phyloP scores from a whole-genome alignment of 257 asterid genomes.

The Solanum lignicaule region DNA sequence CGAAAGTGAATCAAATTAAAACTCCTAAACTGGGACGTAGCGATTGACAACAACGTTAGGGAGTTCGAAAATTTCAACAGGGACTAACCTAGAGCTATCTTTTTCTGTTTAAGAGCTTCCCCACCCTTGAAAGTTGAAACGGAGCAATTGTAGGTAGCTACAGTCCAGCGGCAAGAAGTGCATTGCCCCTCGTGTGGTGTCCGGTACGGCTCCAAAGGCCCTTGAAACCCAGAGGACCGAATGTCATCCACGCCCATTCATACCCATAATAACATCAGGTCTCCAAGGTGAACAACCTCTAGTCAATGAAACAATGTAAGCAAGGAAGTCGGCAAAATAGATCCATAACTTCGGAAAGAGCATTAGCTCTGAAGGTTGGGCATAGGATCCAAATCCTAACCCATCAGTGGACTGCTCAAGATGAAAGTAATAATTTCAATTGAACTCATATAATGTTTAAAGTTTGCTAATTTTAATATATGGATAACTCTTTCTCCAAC shows the following conservation, averaged over 20 bases:
- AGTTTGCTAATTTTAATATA: background rate
- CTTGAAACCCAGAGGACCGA: background rate
- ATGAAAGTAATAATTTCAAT: background rate
- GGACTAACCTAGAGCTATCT: background rate
- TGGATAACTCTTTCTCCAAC: background rate
- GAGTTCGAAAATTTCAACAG: background rate
- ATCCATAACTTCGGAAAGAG: background rate
- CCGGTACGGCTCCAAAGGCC: background rate
- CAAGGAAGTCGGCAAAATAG: background rate
- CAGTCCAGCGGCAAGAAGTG: background rate
- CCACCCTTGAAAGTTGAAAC: background rate
- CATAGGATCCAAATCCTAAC: background rate
- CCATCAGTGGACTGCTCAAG: background rate
- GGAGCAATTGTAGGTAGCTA: background rate
- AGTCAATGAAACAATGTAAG: background rate
- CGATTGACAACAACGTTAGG: background rate
- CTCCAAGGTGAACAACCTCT: background rate
- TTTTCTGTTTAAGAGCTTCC: background rate
- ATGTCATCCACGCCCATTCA: background rate
- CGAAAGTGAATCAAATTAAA: too few relatives aligned
- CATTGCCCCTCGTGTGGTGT: background rate
- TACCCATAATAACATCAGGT: background rate
- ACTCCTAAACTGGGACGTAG: too few relatives aligned
- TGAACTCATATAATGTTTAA: background rate
- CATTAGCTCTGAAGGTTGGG: background rate